Evolutionary conservation across 257 asterid genomes (phyloP).

Genomic region (Gentiana dahurica): DNA sequence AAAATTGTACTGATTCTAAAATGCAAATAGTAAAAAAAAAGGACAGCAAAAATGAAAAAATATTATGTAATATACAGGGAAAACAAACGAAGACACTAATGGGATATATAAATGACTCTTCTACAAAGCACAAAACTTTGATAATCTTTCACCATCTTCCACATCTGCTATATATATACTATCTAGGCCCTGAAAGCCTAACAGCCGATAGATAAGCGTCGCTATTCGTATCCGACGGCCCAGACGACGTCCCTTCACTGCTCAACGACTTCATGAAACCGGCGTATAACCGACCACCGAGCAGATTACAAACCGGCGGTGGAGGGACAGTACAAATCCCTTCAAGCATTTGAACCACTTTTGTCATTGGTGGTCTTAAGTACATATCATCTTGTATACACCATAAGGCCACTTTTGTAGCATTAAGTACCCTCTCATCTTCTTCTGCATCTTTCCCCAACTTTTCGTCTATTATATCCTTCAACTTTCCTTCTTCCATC

Average conservation of each 20-base stretch:
- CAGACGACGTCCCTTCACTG: conserved; percentile 68
- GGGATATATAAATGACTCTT: conserved; percentile 14
- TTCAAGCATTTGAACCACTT: conserved; percentile 95
- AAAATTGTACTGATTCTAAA: too few species aligned
- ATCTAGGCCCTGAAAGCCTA: conserved; percentile 94
- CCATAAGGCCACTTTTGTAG: conserved; percentile 83
- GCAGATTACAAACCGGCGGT: conserved; percentile 59
- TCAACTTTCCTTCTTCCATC: conserved; percentile 85
- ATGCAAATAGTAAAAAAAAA: too few species aligned
- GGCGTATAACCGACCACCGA: conserved; percentile 58
- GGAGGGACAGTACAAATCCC: conserved; percentile 60
- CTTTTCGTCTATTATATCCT: conserved; percentile 49
- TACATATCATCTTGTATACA: conserved; percentile 92
- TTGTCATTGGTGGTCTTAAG: conserved; percentile 78
- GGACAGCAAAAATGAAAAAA: not conserved
- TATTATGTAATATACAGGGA: conserved; percentile 14
- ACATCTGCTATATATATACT: conserved; percentile 14
- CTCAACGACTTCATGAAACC: conserved; percentile 48
- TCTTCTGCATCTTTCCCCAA: conserved; percentile 35
- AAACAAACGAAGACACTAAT: conserved; percentile 7
- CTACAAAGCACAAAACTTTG: conserved; percentile 7
- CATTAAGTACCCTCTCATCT: conserved; percentile 56
- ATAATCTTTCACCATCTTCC: not conserved
- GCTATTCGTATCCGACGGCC: conserved; percentile 78
- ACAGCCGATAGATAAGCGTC: conserved; percentile 72